Evolutionary conservation across 2,329 filamentous ascomycete species (phyloP).

Genomic region (Colletotrichum euphorbiae): DNA sequence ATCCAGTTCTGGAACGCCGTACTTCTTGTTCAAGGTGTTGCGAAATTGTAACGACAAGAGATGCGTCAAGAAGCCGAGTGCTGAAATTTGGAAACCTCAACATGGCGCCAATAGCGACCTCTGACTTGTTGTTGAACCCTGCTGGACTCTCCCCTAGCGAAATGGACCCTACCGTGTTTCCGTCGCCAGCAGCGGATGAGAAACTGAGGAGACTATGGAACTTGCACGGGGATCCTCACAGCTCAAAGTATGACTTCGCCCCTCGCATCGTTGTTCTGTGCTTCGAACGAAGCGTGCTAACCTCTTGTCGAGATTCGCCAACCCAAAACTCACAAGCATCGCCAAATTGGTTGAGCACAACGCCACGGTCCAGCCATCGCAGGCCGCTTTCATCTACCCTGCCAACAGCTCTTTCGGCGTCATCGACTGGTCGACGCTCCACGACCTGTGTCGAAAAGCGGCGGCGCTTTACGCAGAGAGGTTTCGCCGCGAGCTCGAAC

Average conservation of each 20-base stretch:
- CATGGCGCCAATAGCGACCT: slow-evolving; percentile 30
- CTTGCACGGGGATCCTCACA: slow-evolving; percentile 28
- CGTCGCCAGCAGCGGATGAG: slow-evolving; percentile 16
- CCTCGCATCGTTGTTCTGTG: too few species aligned
- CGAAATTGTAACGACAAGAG: too few species aligned
- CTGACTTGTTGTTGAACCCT: slow-evolving; percentile 9
- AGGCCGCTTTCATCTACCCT: slow-evolving; percentile 23
- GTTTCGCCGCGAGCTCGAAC: background rate
- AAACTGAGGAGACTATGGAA: slow-evolving; percentile 14
- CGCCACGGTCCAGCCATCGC: slow-evolving; percentile 2
- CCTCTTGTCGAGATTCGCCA: background rate
- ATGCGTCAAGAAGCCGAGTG: too few species aligned
- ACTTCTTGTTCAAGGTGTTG: too few species aligned
- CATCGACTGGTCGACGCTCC: slow-evolving; percentile 1
- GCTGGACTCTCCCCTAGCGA: background rate
- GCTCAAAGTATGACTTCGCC: background rate
- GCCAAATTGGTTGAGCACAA: slow-evolving; percentile 26
- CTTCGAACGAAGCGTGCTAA: background rate
- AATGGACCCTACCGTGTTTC: slow-evolving; percentile 16
- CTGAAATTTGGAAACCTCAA: background rate
- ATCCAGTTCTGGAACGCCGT: too few species aligned
- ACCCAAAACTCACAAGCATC: slow-evolving; percentile 18
- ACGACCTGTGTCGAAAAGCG: background rate
- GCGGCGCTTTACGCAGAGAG: background rate
- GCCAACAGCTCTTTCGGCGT: slow-evolving; percentile 5